Base-by-base conservation (phyloP, 1,284 basidiomycete genomes). In the Irpex sp. region DNA sequence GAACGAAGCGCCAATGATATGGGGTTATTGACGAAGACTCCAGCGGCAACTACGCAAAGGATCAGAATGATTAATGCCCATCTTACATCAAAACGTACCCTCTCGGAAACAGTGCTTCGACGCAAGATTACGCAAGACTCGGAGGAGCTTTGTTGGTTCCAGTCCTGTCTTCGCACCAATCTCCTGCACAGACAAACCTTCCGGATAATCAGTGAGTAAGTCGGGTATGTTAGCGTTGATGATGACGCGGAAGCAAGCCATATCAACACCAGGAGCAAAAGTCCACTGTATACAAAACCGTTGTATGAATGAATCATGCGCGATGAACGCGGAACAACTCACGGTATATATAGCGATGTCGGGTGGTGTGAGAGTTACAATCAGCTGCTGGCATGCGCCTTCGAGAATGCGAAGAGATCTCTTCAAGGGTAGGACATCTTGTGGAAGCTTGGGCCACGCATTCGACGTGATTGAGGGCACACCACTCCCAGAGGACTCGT, bases 71-170 rank as follows among this genome's bases (percentile, higher is more conserved):
- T 33, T 33, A 33, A 33, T 33, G 31, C 31, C 7, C 31, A 33
- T 33, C 31, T 33, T 33, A 17, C n/a, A 26, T 51, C 17, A 19
- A 26, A 51, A 15, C 66, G 17, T 60, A 77, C 77, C 72, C 72
- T 80, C 79, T 21, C 66, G 63, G 67, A 78, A 81, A 57, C 76
- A 69, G 61, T 78, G 77, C 39, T 74, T 72, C 0, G 76, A 71
- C 4, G 73, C 73, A 0, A 81, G 70, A 1, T 77, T 61, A 9
- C 78, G 70, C 54, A 81, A 61, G 11, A 79, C 66, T 36, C 77
- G 70, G 15, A 69, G 70, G 1, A 78, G 65, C 63, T 78, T 78
- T 5, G 66, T 65, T n/a, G 66, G 59, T 19, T 76, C 69, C 15
- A 78, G 51, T 2, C 71, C 71, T 1, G 74, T 68, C 59, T 65